A percentile compares a stretch with the other conserved stretches of the same genome.
These are phyloP conservation scores for Penicillium sp. DNA, from an alignment of 2,329 filamentous ascomycete species.

Conservation along the genomic window DNA sequence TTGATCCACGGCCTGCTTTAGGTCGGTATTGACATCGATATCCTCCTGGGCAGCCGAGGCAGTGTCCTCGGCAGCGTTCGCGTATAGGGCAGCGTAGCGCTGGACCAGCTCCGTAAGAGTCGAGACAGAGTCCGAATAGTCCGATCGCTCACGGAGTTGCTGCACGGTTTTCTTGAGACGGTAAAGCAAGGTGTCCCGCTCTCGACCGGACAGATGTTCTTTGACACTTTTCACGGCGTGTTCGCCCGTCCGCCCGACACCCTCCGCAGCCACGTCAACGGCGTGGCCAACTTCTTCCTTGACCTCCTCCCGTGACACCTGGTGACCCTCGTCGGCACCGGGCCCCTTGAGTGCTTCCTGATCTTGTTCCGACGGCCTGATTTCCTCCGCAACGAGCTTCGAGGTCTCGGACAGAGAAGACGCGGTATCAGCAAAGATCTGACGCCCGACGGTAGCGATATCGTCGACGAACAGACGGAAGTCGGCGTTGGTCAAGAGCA, in stretches of 20 bases:
- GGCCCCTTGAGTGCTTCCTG: conserved; percentile 51
- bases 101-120: conserved; percentile 72
- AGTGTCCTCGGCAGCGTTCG: conserved; percentile 66
- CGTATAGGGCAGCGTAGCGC: conserved; percentile 75
- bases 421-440: conserved; percentile 84
- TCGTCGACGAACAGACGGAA: conserved; percentile 85
- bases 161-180: conserved; percentile 73
- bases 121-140: conserved; percentile 84
- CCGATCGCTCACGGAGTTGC: conserved; percentile 69
- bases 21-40: conserved; percentile 67
- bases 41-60: conserved; percentile 66
- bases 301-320: conserved; percentile 62
- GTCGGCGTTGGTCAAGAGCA: conserved; percentile 86
- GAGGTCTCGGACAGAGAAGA: conserved; percentile 74
- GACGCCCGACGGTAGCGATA: conserved; percentile 70
- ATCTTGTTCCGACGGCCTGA: conserved; percentile 66
- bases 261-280: conserved; percentile 39
- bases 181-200: conserved; percentile 68
- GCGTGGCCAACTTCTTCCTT: conserved; percentile 57
- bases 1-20: conserved; percentile 71
- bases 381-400: conserved; percentile 66
- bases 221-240: conserved; percentile 68
- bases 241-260: conserved; percentile 41
- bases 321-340: conserved; percentile 45
- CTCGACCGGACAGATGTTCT: conserved; percentile 69